Evolutionary conservation across 2,329 filamentous ascomycete genomes (phyloP).

Genomic region (Fusarium metavorans): DNA sequence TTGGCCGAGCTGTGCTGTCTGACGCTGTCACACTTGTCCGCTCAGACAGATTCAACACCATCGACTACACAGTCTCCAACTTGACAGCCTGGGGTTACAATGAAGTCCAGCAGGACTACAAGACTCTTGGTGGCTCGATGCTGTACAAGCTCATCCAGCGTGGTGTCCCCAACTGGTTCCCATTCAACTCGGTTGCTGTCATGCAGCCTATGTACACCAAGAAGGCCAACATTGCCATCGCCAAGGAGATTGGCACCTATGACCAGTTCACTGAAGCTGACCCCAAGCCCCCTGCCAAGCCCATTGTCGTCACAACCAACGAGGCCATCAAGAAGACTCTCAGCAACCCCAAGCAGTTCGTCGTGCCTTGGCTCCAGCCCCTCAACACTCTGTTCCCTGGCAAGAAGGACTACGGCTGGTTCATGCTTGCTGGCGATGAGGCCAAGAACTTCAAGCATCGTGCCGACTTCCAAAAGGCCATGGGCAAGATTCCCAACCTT

Average conservation of each 20-base stretch:
- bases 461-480: slow-evolving; percentile 45
- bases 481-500: slow-evolving; percentile 51
- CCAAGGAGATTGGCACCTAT: slow-evolving; percentile 53
- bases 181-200: slow-evolving; percentile 55
- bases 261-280: slow-evolving; percentile 49
- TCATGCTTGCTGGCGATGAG: slow-evolving; percentile 54
- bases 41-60: slow-evolving; percentile 69
- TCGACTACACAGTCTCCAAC: slow-evolving; percentile 57
- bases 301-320: slow-evolving; percentile 42
- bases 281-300: slow-evolving; percentile 50
- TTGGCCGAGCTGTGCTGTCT: slow-evolving; percentile 67
- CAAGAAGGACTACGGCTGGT: slow-evolving; percentile 54
- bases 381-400: slow-evolving; percentile 50
- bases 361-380: slow-evolving; percentile 49
- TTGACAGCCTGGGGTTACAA: slow-evolving; percentile 60
- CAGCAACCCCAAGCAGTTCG: slow-evolving; percentile 48
- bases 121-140: slow-evolving; percentile 57
- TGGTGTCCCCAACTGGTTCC: slow-evolving; percentile 59
- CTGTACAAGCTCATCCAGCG: slow-evolving; percentile 61
- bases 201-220: slow-evolving; percentile 62
- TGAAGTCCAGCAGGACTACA: slow-evolving; percentile 44
- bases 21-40: slow-evolving; percentile 71
- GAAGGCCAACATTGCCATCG: slow-evolving; percentile 54
- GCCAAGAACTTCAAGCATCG: slow-evolving; percentile 49
- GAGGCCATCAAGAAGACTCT: slow-evolving; percentile 50